Evolutionary conservation across 495 filamentous ascomycete genomes (phyloP).

Genomic region (Penicillium coffeae): DNA sequence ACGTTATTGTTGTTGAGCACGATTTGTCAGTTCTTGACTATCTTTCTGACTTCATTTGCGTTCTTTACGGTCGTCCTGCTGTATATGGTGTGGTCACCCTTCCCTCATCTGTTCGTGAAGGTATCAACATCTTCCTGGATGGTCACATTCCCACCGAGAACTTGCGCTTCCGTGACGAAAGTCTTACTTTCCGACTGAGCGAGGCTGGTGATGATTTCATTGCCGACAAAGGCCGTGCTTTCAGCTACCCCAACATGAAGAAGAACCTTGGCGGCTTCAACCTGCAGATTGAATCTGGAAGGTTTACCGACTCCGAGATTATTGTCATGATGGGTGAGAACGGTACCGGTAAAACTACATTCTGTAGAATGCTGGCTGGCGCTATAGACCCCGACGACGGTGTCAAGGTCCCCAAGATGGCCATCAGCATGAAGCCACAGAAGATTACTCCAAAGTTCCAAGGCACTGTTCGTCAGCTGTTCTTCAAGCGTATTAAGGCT

Average conservation of each 20-base stretch:
- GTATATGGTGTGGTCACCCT: conserved; percentile 98
- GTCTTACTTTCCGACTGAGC: conserved; percentile 90
- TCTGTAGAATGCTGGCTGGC: conserved; percentile 93
- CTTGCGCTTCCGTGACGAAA: conserved; percentile 95
- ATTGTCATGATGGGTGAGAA: conserved; percentile 99
- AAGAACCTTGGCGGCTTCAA: conserved; percentile 92
- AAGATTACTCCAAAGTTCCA: conserved; percentile 98
- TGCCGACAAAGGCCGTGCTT: conserved; percentile 77
- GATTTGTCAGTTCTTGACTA: conserved; percentile 98
- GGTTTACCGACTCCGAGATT: conserved; percentile 97
- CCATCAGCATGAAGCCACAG: conserved; percentile 98
- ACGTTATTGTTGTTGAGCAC: conserved; percentile 98
- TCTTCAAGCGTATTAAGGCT: conserved; percentile 96
- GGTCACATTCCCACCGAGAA: conserved; percentile 98
- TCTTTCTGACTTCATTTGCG: conserved; percentile 96
- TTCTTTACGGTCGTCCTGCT: conserved; percentile 91
- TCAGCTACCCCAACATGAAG: conserved; percentile 83
- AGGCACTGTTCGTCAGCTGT: conserved; percentile 89
- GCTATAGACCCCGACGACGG: conserved; percentile 81
- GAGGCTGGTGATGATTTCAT: conserved; percentile 91
- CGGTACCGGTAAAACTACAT: conserved; percentile 93
- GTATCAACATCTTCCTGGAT: conserved; percentile 99
- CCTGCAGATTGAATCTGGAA: conserved; percentile 72
- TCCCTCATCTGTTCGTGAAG: conserved; percentile 92
- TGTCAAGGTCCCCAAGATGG: conserved; percentile 80